A percentile compares a stretch with the other conserved stretches of the same genome.
Evolutionary conservation across 2,329 filamentous ascomycete genomes (phyloP).

Genomic region (Pseudogymnoascus sp.): DNA sequence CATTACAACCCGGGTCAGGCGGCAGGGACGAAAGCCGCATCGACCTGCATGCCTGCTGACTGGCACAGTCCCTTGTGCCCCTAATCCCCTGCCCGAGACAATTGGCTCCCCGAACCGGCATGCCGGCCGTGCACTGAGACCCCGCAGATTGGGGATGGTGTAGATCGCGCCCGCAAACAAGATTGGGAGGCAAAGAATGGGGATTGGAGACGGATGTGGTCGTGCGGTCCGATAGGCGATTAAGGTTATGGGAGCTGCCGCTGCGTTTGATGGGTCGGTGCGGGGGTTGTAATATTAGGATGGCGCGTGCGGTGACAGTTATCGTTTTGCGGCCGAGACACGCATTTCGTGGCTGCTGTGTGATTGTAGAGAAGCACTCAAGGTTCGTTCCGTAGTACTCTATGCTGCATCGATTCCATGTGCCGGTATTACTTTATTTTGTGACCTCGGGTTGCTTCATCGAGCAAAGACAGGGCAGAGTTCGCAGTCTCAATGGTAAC

Average conservation of each 20-base stretch:
- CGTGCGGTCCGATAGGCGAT: not conserved
- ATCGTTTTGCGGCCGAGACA: not conserved
- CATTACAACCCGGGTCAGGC: not conserved
- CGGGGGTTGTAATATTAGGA: not conserved
- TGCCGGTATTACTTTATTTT: not conserved
- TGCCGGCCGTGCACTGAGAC: not conserved
- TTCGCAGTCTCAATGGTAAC: not conserved
- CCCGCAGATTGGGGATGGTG: not conserved
- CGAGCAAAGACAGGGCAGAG: not conserved
- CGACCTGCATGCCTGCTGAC: not conserved
- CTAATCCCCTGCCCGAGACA: not conserved
- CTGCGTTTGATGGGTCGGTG: not conserved
- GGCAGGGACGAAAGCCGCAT: not conserved
- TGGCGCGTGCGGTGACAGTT: not conserved
- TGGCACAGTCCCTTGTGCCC: not conserved
- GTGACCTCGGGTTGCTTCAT: not conserved
- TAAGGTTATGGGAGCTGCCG: not conserved
- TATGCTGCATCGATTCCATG: not conserved
- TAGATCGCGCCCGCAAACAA: not conserved
- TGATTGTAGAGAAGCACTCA: not conserved
- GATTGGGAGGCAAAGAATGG: not conserved
- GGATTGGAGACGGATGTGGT: not conserved
- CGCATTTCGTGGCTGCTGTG: not conserved
- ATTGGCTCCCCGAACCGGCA: not conserved
- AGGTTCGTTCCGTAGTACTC: not conserved